Evolutionary conservation across 768 basidiomycete genomes (phyloP).

Genomic region (Termitomyces heimii): DNA sequence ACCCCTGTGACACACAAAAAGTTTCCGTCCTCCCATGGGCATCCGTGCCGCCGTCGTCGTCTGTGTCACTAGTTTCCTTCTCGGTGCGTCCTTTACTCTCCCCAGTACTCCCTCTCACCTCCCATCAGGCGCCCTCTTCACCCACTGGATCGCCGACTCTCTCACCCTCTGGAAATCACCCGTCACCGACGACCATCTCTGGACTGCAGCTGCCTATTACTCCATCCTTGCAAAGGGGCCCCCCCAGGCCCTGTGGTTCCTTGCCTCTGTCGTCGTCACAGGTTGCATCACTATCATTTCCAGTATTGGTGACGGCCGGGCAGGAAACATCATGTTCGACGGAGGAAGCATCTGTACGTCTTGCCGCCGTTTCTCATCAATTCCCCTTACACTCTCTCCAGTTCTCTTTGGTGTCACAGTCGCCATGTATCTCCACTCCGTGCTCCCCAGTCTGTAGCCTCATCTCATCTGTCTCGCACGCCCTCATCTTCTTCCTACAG

Average conservation of each 20-base stretch:
- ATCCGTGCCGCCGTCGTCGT: conserved; percentile 71
- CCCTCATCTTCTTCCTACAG: conserved; percentile 25
- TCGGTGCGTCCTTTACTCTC: conserved; percentile 42
- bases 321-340: conserved; percentile 88
- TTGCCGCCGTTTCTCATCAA: neutral
- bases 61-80: conserved; percentile 72
- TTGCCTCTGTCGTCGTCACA: conserved; percentile 47
- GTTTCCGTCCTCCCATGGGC: conserved; percentile 39
- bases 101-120: neutral
- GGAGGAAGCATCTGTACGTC: conserved; percentile 81
- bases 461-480: neutral
- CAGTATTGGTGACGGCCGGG: conserved; percentile 72
- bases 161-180: conserved; percentile 87
- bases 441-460: conserved; percentile 63
- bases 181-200: conserved; percentile 76
- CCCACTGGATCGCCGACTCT: conserved; percentile 92
- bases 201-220: conserved; percentile 81
- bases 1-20: conserved; percentile 10
- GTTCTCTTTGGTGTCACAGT: conserved; percentile 75
- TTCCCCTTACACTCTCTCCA: conserved; percentile 19
- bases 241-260: conserved; percentile 46
- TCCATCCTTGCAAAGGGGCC: conserved; percentile 69
- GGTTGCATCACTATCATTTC: conserved; percentile 68
- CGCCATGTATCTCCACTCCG: conserved; percentile 68
- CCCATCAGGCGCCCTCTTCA: conserved; percentile 60